phyloP scores from a whole-genome alignment of 768 basidiomycete species.

The Pleurotus giganteus region DNA sequence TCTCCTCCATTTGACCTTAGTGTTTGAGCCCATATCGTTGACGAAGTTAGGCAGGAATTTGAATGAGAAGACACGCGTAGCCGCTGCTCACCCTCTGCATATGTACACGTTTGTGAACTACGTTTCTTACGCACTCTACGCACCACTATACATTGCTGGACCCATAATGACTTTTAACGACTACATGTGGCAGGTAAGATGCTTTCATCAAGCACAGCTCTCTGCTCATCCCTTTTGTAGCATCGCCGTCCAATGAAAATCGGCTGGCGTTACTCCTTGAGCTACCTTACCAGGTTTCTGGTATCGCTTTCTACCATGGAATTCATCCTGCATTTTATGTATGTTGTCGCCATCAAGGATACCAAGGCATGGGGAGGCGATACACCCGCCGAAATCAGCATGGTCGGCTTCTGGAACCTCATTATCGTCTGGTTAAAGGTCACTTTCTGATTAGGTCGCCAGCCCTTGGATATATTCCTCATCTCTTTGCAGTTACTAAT shows the following conservation, averaged over 20 bases:
- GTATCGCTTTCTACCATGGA: slow-evolving; percentile 83
- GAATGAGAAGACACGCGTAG: slow-evolving; percentile 60
- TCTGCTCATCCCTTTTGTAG: slow-evolving; percentile 30
- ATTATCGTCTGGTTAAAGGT: slow-evolving; percentile 97
- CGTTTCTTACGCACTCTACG: slow-evolving; percentile 83
- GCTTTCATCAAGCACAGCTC: neutral
- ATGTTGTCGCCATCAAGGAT: slow-evolving; percentile 96
- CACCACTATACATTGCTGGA: slow-evolving; percentile 93
- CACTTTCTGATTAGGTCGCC: neutral
- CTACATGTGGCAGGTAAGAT: slow-evolving; percentile 85
- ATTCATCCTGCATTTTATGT: slow-evolving; percentile 89
- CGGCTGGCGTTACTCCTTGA: slow-evolving; percentile 31
- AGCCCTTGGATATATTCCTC: neutral
- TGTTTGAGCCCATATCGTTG: neutral
- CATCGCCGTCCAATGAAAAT: slow-evolving; percentile 57
- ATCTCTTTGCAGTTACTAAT: slow-evolving; percentile 67
- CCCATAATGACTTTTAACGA: slow-evolving; percentile 97
- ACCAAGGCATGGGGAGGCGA: slow-evolving; percentile 77
- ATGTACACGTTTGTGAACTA: slow-evolving; percentile 73
- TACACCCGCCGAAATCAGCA: slow-evolving; percentile 75
- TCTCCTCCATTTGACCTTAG: neutral
- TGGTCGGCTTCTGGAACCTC: slow-evolving; percentile 97
- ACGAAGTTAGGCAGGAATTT: slow-evolving; percentile 18
- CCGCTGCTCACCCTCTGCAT: slow-evolving; percentile 49
- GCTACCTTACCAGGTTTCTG: slow-evolving; percentile 73